Evolutionary conservation across 768 basidiomycete species (phyloP).

Genomic region (Amanita jacksonii): DNA sequence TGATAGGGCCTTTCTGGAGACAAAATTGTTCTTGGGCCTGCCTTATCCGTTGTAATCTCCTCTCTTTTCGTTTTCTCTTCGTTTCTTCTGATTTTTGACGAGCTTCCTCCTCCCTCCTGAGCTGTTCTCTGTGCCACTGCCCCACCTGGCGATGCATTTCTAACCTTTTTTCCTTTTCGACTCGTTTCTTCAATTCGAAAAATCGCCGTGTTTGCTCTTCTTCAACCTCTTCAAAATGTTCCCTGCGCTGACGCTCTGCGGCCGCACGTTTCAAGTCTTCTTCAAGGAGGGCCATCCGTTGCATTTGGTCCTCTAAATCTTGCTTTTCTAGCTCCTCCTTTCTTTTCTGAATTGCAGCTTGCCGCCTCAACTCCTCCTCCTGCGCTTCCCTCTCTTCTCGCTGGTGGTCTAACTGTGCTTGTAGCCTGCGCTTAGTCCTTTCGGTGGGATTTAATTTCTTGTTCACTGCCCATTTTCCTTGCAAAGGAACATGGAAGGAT

Average conservation of each 20-base stretch:
- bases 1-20: constrained; percentile 25
- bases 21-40: constrained; percentile 33
- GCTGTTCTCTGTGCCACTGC: constrained; percentile 42
- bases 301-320: constrained; percentile 34
- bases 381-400: constrained; percentile 34
- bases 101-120: constrained; percentile 33
- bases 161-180: constrained; percentile 37
- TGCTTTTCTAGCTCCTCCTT: constrained; percentile 34
- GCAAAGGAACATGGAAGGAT: constrained; percentile 3
- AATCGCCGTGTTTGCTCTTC: constrained; percentile 37
- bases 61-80: constrained; percentile 29
- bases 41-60: constrained; percentile 37
- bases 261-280: constrained; percentile 29
- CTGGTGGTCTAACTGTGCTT: constrained; percentile 12
- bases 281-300: constrained; percentile 28
- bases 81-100: constrained; percentile 34
- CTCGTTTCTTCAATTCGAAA: constrained; percentile 36
- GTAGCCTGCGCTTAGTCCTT: constrained; percentile 16
- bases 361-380: constrained; percentile 35
- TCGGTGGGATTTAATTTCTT: constrained; percentile 15
- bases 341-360: constrained; percentile 27
- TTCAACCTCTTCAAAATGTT: constrained; percentile 29
- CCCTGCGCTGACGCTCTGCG: constrained; percentile 28
- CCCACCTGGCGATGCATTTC: constrained; percentile 44
- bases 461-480: constrained; percentile 7